Evolutionary conservation across 148 eudicot species (phyloP).

Genomic region (Rhododendron ferrugineum): DNA sequence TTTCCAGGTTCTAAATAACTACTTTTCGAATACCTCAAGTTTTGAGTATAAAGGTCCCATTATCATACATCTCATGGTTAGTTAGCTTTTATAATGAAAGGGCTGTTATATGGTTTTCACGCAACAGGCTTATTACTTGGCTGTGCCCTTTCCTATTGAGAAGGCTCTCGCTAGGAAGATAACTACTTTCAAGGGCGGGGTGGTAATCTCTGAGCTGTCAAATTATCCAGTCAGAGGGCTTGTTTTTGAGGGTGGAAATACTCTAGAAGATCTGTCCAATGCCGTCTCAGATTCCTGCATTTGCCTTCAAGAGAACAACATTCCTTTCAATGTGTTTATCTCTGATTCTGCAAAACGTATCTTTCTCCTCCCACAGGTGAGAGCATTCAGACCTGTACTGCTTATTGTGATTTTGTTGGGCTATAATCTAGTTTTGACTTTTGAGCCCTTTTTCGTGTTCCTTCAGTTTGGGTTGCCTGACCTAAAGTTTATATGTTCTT

Average conservation of each 20-base stretch:
- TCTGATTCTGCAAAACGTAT: slow-evolving; percentile 74
- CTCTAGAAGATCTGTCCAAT: slow-evolving; percentile 46
- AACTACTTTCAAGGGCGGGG: slow-evolving; percentile 33
- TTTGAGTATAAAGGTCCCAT: neutral
- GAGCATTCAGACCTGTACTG: neutral
- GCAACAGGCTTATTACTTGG: slow-evolving; percentile 76
- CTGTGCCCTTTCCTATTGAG: slow-evolving; percentile 76
- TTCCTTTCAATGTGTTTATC: slow-evolving; percentile 83
- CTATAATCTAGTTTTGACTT: neutral
- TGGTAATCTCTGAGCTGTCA: slow-evolving; percentile 50
- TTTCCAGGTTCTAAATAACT: slow-evolving; percentile 56
- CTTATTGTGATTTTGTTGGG: neutral
- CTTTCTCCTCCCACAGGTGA: slow-evolving; percentile 83
- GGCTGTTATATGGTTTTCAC: neutral
- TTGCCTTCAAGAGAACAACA: slow-evolving; percentile 74
- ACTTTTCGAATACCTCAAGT: neutral
- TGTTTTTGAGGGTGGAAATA: slow-evolving; percentile 72
- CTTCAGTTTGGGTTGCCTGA: slow-evolving; percentile 3
- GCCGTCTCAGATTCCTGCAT: slow-evolving; percentile 69
- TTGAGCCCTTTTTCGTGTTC: neutral
- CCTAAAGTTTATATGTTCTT: neutral
- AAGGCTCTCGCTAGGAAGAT: slow-evolving; percentile 59
- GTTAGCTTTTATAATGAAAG: neutral
- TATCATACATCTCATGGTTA: neutral
- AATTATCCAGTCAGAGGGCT: slow-evolving; percentile 80